These are phyloP conservation scores for Aspergillus leporis DNA, from an alignment of 495 filamentous ascomycete species.

Conservation along the genomic window DNA sequence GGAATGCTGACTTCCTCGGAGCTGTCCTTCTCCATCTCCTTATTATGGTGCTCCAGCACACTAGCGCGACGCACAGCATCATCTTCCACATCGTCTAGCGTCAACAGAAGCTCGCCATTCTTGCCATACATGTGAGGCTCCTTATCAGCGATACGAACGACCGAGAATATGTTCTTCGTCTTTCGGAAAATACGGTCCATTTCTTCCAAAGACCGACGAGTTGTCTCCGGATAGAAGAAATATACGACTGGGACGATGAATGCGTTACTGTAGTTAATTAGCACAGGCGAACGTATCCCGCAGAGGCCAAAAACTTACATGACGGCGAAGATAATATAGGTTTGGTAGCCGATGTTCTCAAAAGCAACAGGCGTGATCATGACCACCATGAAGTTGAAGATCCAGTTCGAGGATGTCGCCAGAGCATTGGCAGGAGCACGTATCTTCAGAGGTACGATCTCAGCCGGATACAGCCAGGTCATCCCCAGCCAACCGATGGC, in stretches of 20 bases:
- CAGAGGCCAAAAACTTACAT: slow-evolving; percentile 43
- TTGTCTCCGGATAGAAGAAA: slow-evolving; percentile 78
- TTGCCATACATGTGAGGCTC: slow-evolving; percentile 71
- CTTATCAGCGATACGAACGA: slow-evolving; percentile 58
- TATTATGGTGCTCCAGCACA: slow-evolving; percentile 26
- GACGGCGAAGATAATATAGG: slow-evolving; percentile 78
- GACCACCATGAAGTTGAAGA: slow-evolving; percentile 60
- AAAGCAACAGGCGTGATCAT: slow-evolving; percentile 75
- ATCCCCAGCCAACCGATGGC: slow-evolving; percentile 77
- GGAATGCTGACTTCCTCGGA: slow-evolving; percentile 33
- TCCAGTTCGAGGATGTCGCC: slow-evolving; percentile 56
- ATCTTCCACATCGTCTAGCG: slow-evolving; percentile 38
- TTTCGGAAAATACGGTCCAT: slow-evolving; percentile 78
- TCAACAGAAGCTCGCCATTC: slow-evolving; percentile 61
- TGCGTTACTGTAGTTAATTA: slow-evolving; percentile 54
- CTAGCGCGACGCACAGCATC: slow-evolving; percentile 38
- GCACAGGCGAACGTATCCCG: slow-evolving; percentile 9
- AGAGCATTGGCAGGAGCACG: slow-evolving; percentile 74
- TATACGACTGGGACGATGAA: slow-evolving; percentile 68
- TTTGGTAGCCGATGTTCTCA: slow-evolving; percentile 64
- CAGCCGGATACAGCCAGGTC: slow-evolving; percentile 75
- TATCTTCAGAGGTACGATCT: slow-evolving; percentile 70
- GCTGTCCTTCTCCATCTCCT: slow-evolving; percentile 32
- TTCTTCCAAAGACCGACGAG: slow-evolving; percentile 71
- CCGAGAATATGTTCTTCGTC: slow-evolving; percentile 51